Conservation (phyloP, 2,329 filamentous ascomycete species). For the Colletotrichum tabaci region DNA sequence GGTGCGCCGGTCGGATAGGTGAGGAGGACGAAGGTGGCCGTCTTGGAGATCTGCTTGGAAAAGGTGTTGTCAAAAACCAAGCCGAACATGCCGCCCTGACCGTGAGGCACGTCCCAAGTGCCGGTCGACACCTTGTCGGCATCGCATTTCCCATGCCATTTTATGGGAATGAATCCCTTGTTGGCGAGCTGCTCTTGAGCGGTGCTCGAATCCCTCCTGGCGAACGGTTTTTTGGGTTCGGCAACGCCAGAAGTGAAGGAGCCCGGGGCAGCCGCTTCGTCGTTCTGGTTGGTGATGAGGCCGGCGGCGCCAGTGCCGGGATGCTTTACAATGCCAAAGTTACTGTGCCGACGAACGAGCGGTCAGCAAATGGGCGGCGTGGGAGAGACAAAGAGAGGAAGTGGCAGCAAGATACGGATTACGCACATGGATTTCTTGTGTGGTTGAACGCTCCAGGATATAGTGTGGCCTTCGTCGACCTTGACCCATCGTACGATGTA, state of each 20-base stretch:
- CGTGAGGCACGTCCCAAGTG: conserved; percentile 82
- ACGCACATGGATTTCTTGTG: conserved; percentile 94
- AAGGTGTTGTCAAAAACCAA: conserved; percentile 99
- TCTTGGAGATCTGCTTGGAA: conserved; percentile 95
- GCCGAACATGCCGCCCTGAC: conserved; percentile 92
- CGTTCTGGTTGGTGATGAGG: conserved; percentile 59
- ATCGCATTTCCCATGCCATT: conserved; percentile 96
- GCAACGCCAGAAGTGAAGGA: conserved; percentile 60
- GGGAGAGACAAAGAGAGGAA: conserved; percentile 6
- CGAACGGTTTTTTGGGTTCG: conserved; percentile 64
- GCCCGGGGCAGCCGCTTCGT: conserved; percentile 62
- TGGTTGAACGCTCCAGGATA: conserved; percentile 97
- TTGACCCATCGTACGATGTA: conserved; percentile 99
- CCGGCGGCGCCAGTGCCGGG: conserved; percentile 78
- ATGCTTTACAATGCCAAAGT: conserved; percentile 98
- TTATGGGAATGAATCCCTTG: conserved; percentile 78
- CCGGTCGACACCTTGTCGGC: conserved; percentile 96
- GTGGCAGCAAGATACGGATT: background rate
- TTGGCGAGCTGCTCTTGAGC: conserved; percentile 75
- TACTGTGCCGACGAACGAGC: conserved; percentile 62
- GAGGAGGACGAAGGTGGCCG: conserved; percentile 92
- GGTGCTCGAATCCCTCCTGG: conserved; percentile 71
- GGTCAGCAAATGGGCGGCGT: conserved; percentile 29
- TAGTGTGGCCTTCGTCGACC: conserved; percentile 89
- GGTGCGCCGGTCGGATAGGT: conserved; percentile 90